Conservation (phyloP, 139 green algal species). For the Chlorella sp. region DNA sequence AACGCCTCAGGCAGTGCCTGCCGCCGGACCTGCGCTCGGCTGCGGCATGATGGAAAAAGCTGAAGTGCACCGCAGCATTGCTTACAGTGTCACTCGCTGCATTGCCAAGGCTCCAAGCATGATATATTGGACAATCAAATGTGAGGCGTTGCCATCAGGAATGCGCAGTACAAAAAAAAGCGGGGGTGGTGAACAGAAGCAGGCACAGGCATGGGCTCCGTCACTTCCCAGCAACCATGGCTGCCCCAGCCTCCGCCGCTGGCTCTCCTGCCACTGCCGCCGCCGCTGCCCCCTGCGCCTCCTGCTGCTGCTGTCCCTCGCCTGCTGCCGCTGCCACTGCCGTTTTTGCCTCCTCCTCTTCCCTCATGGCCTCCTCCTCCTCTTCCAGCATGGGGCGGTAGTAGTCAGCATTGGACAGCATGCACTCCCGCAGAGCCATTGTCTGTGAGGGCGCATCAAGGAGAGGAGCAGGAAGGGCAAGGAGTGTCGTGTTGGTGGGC, state of each 20-base stretch:
- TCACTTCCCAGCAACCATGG: not conserved
- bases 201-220: not conserved
- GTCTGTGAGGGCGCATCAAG: slow-evolving; percentile 44
- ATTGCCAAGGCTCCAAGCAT: too few relatives aligned
- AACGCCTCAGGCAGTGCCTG: not conserved
- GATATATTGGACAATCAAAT: not conserved
- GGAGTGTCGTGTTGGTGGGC: too few relatives aligned
- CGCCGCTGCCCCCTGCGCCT: not conserved
- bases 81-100: too few relatives aligned
- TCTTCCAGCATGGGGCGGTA: slow-evolving; percentile 67
- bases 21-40: not conserved
- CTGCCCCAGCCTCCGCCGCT: not conserved
- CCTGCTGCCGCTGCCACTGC: not conserved
- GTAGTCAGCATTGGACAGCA: slow-evolving; percentile 72
- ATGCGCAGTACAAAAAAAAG: not conserved
- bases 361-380: slow-evolving; percentile 38
- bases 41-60: not conserved
- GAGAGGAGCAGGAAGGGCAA: too few relatives aligned
- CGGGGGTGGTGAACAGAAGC: not conserved
- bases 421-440: slow-evolving; percentile 69
- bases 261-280: not conserved
- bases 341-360: not conserved
- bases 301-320: slow-evolving; percentile 10
- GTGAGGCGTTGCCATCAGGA: not conserved
- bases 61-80: too few relatives aligned